These are phyloP conservation scores for Lupinus albus DNA, from an alignment of 306 rosid genomes.

Conservation along the genomic window DNA sequence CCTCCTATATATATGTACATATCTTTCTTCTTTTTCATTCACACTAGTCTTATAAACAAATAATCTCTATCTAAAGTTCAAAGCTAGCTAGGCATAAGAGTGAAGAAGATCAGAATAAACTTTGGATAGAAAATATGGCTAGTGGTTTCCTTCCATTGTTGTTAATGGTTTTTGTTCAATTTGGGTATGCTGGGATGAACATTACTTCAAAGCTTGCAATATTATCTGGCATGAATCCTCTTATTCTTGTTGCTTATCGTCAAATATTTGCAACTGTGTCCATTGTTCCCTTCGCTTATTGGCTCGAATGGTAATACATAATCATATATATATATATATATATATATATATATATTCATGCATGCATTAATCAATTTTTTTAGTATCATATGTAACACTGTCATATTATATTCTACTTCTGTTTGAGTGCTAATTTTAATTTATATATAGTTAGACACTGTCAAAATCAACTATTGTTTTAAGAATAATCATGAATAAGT, in stretches of 20 bases:
- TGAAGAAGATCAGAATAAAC: constrained; percentile 4
- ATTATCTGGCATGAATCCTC: constrained; percentile 72
- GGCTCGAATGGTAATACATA: constrained; percentile 60
- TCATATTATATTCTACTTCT: neutral
- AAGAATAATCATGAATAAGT: neutral
- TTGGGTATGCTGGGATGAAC: constrained; percentile 66
- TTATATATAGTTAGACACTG: no score
- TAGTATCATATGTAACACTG: neutral
- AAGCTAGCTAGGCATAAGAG: constrained; percentile 6
- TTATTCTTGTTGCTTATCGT: constrained; percentile 78
- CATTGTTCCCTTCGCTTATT: constrained; percentile 75
- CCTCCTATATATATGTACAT: neutral
- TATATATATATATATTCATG: constrained; percentile 1
- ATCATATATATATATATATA: constrained; percentile 19
- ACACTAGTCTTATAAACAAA: neutral
- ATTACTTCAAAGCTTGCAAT: constrained; percentile 86
- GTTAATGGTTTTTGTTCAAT: constrained; percentile 61
- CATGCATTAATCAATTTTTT: constrained; percentile 32
- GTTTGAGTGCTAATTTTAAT: no score
- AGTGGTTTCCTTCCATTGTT: constrained; percentile 52
- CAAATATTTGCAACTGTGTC: constrained; percentile 70
- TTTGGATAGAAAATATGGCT: constrained; percentile 40
- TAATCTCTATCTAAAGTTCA: constrained; percentile 21
- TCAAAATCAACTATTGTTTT: no score
- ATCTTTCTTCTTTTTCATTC: neutral